These are phyloP conservation scores for Xanthoconium stramineum DNA, from an alignment of 768 basidiomycete species.

Conservation along the genomic window DNA sequence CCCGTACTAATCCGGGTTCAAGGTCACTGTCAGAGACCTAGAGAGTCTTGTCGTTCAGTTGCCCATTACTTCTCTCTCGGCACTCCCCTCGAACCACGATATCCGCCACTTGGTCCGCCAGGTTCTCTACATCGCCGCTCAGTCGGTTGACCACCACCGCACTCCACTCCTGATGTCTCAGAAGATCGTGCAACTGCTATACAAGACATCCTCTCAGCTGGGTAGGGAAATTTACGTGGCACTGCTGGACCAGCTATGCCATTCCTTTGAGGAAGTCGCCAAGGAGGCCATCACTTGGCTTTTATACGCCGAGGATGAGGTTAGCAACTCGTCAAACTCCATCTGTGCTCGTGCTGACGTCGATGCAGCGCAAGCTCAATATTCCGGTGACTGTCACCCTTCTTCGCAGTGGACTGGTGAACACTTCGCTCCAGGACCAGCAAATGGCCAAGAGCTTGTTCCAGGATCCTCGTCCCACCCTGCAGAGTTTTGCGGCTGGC, in stretches of 20 bases:
- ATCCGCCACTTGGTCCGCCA: constrained; percentile 82
- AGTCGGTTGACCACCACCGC: constrained; percentile 74
- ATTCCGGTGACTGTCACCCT: constrained; percentile 90
- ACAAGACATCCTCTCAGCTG: constrained; percentile 81
- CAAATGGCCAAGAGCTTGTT: constrained; percentile 84
- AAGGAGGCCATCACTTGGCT: constrained; percentile 98
- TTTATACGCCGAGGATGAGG: constrained; percentile 94
- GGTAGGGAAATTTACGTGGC: constrained; percentile 92
- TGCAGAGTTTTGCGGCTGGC: constrained; percentile 79
- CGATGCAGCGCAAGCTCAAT: constrained; percentile 85
- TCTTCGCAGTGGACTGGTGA: constrained; percentile 79
- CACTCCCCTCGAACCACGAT: constrained; percentile 80
- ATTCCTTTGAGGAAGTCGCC: constrained; percentile 85
- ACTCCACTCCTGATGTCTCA: constrained; percentile 93
- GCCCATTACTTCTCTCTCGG: constrained; percentile 65
- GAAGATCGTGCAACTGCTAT: constrained; percentile 92
- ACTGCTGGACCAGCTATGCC: constrained; percentile 85
- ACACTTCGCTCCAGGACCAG: constrained; percentile 75
- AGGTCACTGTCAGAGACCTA: constrained; percentile 51
- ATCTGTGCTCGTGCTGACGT: constrained; percentile 4
- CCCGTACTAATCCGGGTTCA: constrained; percentile 3
- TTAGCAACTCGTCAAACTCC: constrained; percentile 34
- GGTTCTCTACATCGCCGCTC: constrained; percentile 76
- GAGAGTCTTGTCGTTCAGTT: constrained; percentile 78
- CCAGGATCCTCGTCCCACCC: constrained; percentile 69